These are phyloP conservation scores for Hymenoscyphus albidus DNA, from an alignment of 2,329 filamentous ascomycete genomes.

Conservation along the genomic window DNA sequence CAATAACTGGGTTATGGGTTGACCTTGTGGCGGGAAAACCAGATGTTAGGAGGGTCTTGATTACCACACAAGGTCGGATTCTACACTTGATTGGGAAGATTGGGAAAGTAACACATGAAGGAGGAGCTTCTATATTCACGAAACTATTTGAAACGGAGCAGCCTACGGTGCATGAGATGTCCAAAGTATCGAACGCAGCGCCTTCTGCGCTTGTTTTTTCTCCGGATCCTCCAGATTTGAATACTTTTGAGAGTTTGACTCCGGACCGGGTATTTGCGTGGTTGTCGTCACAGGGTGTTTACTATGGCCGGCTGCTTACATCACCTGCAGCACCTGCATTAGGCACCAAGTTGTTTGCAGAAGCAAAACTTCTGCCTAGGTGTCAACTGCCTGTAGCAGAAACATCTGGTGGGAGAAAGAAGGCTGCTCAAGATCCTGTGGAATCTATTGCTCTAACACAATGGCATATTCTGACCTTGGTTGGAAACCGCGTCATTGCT, in stretches of 20 bases:
- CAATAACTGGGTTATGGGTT: conserved; percentile 81
- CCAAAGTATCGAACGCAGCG: conserved; percentile 53
- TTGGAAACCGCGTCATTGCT: conserved; percentile 78
- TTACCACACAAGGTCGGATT: conserved; percentile 73
- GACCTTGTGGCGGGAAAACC: conserved; percentile 64
- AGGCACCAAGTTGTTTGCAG: conserved; percentile 70
- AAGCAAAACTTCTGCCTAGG: conserved; percentile 72
- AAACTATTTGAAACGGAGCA: conserved; percentile 85
- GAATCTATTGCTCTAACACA: conserved; percentile 82
- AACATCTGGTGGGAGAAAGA: conserved; percentile 59
- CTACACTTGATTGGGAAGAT: conserved; percentile 79
- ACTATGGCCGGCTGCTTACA: conserved; percentile 75
- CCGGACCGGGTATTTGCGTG: conserved; percentile 80
- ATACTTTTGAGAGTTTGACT: conserved; percentile 51
- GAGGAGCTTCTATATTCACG: conserved; percentile 79
- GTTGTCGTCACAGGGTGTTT: conserved; percentile 82
- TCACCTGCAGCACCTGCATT: conserved; percentile 59
- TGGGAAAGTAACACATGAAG: conserved; percentile 68
- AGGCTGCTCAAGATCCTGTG: conserved; percentile 66
- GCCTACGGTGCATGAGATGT: conserved; percentile 70
- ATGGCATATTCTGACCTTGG: conserved; percentile 84
- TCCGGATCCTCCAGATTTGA: conserved; percentile 62
- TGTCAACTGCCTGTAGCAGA: conserved; percentile 70
- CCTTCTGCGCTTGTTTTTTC: conserved; percentile 70
- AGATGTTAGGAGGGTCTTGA: conserved; percentile 72